Evolutionary conservation across 345 rosid species (phyloP), one percentile per base, ranked within the genome.

Genomic region (Abelmoschus esculentus): DNA sequence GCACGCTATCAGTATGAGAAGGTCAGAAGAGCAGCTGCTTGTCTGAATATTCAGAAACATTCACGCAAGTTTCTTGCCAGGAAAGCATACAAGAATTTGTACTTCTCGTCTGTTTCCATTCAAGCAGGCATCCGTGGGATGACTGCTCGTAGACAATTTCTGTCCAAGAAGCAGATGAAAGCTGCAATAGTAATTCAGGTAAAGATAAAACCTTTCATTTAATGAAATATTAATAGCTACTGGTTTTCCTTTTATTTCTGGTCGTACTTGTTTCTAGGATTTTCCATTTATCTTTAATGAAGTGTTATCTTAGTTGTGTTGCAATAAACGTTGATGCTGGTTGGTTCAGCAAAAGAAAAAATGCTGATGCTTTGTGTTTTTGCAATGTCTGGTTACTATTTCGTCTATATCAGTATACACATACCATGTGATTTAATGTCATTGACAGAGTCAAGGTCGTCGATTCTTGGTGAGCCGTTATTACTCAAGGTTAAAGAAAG

Each of bases 181-280:
- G 92, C 95, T 29, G 92, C 95, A 19, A 80, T 76, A 57, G 44
- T 79, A 66, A 90, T 96, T 75, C 97, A 92, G 90, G 99, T 87
- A 84, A 75, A 75, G 67, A 69, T 55, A 58, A 40, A 49, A 34
- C 28, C 71, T 32, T 73, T 70, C 14, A 59, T 18, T 50, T 75
- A 40, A 71, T 66, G 71, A 62, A 57, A 17, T 44, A 57, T 47
- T 57, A 22, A 61, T 47, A 46, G 63, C 61, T 49, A 49, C 7
- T 49, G 1, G 17, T 49, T 49, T 49, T 15, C 53, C 6, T 4
- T 46, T 47, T 47, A 47, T 15, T 47, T 61, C 66, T 61, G 7
- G 18, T 56, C 60, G 55, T 70, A 70, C 9, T 14, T 15, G 32
- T 36, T 10, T 53, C 31, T 32, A 32, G 31, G 32, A 66, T 26